These are phyloP conservation scores for Phytophthora foliorum DNA, from an alignment of 352 stramenopile species.

Conservation along the genomic window DNA sequence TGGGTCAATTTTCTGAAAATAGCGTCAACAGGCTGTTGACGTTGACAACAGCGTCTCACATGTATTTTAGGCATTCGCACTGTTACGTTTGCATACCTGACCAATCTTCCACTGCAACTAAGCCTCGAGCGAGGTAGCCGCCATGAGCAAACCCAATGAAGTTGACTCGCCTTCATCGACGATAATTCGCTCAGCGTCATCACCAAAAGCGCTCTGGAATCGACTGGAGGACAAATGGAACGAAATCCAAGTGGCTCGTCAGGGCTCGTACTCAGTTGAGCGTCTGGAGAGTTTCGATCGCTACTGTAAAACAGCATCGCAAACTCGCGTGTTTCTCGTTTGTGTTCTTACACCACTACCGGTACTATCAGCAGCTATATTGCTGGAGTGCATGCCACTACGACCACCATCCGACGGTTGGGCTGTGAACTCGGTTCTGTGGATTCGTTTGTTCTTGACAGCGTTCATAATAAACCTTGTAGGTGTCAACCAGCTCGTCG, in stretches of 20 bases:
- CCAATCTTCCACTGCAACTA: no score
- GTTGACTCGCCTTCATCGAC: neutral
- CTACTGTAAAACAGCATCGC: neutral
- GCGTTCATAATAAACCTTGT: neutral
- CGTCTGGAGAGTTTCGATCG: neutral
- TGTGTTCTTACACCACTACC: neutral
- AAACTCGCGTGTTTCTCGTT: neutral
- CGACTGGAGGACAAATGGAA: neutral
- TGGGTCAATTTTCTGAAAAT: no score
- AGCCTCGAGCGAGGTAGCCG: no score
- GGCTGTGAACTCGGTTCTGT: neutral
- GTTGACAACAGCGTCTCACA: no score
- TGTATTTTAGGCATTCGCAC: no score
- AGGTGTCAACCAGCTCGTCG: neutral
- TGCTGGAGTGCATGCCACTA: neutral
- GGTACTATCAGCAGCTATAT: neutral
- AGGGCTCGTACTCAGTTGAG: constrained; percentile 1
- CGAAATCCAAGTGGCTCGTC: neutral
- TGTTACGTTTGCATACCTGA: no score
- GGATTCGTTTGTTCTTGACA: neutral
- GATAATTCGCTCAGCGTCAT: neutral
- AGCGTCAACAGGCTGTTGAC: no score
- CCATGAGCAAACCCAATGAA: neutral
- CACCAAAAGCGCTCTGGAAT: neutral
- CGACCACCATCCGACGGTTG: neutral